These are phyloP conservation scores for Pseudovirgaria hyperparasitica DNA, from an alignment of 2,329 filamentous ascomycete genomes.

Conservation along the genomic window DNA sequence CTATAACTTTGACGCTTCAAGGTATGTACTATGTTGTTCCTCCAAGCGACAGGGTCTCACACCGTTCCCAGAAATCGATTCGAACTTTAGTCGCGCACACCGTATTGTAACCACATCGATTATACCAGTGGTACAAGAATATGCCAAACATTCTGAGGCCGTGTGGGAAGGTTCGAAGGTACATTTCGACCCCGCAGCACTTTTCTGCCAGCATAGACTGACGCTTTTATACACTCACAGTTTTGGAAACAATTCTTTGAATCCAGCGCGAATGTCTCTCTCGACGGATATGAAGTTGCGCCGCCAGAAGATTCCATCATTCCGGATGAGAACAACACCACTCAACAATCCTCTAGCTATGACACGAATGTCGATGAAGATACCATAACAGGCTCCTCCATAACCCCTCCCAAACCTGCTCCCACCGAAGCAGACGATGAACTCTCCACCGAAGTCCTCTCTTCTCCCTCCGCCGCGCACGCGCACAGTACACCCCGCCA, in stretches of 20 bases:
- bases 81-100: conserved; percentile 94
- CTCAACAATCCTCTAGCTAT: conserved; percentile 22
- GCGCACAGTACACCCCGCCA: conserved; percentile 48
- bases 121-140: conserved; percentile 84
- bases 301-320: conserved; percentile 44
- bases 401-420: conserved; percentile 19
- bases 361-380: conserved; percentile 29
- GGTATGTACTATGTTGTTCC: conserved; percentile 46
- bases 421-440: conserved; percentile 25
- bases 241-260: conserved; percentile 99
- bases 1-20: conserved; percentile 90
- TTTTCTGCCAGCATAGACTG: conserved; percentile 3
- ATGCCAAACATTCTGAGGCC: conserved; percentile 81
- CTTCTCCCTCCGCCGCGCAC: conserved; percentile 39
- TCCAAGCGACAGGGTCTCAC: too few species aligned
- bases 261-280: conserved; percentile 89
- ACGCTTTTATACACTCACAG: conserved; percentile 30
- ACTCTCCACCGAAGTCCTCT: conserved; percentile 49
- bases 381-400: conserved; percentile 34
- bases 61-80: conserved; percentile 68
- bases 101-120: conserved; percentile 92
- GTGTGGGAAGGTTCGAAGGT: conserved; percentile 98
- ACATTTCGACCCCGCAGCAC: conserved; percentile 3
- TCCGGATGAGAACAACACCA: conserved; percentile 23
- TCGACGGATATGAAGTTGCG: conserved; percentile 85